phyloP scores from a whole-genome alignment of 176 grass and related monocot species.

The Chloris gayana region DNA sequence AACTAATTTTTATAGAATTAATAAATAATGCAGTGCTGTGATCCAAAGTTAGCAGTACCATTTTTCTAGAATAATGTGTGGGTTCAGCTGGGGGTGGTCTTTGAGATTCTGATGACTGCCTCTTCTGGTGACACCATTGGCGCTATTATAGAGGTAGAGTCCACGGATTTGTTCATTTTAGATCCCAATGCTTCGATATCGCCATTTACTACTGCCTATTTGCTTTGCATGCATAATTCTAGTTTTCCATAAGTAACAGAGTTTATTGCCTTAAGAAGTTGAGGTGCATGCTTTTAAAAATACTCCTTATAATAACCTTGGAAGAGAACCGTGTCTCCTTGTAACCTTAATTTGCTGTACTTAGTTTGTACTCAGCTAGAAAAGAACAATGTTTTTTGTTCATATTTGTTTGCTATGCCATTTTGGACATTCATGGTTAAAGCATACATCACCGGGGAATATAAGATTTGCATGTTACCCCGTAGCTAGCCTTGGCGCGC shows the following conservation, averaged over 20 bases:
- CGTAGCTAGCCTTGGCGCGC: slow-evolving; percentile 10
- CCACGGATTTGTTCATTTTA: slow-evolving; percentile 50
- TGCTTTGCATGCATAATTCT: background rate
- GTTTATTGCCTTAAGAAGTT: background rate
- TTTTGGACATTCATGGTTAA: slow-evolving; percentile 19
- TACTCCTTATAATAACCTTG: background rate
- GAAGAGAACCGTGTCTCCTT: background rate
- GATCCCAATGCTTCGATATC: slow-evolving; percentile 64
- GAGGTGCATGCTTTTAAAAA: background rate
- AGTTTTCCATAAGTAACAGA: background rate
- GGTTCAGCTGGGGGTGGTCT: slow-evolving; percentile 31
- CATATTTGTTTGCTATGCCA: background rate
- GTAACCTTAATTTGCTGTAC: background rate
- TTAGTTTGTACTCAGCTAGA: background rate
- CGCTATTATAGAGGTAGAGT: slow-evolving; percentile 20
- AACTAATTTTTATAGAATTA: slow-evolving; percentile 28
- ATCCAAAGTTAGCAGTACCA: slow-evolving; percentile 52
- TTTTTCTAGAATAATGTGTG: slow-evolving; percentile 34
- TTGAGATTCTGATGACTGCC: slow-evolving; percentile 40
- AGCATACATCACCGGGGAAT: background rate
- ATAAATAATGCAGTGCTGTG: slow-evolving; percentile 17
- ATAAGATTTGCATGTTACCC: background rate
- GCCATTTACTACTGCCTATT: slow-evolving; percentile 40
- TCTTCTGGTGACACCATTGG: slow-evolving; percentile 34
- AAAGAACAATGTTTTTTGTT: background rate